Base-by-base conservation (phyloP, 192 early-diverging fungal species). In the Funneliformis mosseae region DNA sequence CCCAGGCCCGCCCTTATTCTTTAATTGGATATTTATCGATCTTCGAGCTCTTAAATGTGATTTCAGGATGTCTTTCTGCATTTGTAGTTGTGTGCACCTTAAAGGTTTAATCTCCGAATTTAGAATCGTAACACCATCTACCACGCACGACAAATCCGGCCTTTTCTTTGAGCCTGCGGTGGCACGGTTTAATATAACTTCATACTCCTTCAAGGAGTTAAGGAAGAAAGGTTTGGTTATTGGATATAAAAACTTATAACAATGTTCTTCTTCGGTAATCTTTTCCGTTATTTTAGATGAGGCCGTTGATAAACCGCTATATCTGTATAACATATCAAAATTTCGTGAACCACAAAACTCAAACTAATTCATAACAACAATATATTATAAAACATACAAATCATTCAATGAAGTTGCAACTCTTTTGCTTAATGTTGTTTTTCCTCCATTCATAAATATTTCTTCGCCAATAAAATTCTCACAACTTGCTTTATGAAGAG, bases 241-340 rank as follows among this genome's bases (percentile, higher is more conserved):
- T 76, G 80, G 80, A 67, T 76, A 66, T 66, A 84, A 39, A 27
- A 81, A 76, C 80, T 55, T 81, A 61, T 81, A 76, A 38, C 80
- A 81, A 25, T 81, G 80, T 27, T 76, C 73, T 23, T 76, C 73
- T 50, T 81, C 80, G 9, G 76, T 84, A 41, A 45, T 75, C 80
- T 80, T 87, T 84, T 66, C 63, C 27, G 33, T 66, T 4, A 33
- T 66, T 12, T 66, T 66, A 12, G 63, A 67, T 78, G 25, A 16
- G n/a, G 63, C 62, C 80, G 45, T 27, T 63, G 79, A 48, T 42
- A 80, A 25, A 62, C 79, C 38, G 41, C 18, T 41, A 81, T 42
- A 81, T 61, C 80, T 81, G 73, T n/a, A n/a, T 81, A 81, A 81
- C 62, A 69, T 80, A 33, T 48, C 16, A 81, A 38, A 38, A 66